These are phyloP conservation scores for Aureobasidium sp. DNA, from an alignment of 2,329 filamentous ascomycete genomes.

Conservation along the genomic window DNA sequence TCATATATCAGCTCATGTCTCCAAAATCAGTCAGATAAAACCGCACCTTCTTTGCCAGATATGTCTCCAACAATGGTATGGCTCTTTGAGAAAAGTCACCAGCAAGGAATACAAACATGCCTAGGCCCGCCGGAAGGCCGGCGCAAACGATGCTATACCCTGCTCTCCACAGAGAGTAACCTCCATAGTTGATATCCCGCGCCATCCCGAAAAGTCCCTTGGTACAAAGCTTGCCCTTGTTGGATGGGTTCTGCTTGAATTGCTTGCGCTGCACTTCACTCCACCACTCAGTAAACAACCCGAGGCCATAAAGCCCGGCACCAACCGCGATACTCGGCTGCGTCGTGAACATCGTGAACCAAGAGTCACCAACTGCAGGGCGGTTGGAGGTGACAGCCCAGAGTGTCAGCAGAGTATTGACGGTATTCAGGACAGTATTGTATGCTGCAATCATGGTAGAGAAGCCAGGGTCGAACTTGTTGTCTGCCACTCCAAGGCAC, in stretches of 20 bases:
- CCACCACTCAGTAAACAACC: conserved; percentile 20
- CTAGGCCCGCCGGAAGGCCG: conserved; percentile 16
- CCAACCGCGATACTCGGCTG: conserved; percentile 14
- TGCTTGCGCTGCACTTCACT: conserved; percentile 20
- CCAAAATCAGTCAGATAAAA: too few relatives aligned
- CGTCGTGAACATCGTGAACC: conserved; percentile 11
- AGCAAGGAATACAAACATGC: conserved; percentile 15
- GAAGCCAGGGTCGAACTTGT: conserved; percentile 15
- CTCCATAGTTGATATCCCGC: conserved; percentile 22
- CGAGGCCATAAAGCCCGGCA: conserved; percentile 15
- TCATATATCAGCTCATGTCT: not conserved
- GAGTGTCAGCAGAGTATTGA: conserved; percentile 19
- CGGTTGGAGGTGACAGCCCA: conserved; percentile 17
- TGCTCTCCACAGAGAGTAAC: conserved; percentile 20
- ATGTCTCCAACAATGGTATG: conserved; percentile 21
- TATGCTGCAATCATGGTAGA: conserved; percentile 15
- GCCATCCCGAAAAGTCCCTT: conserved; percentile 19
- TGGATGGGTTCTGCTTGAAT: conserved; percentile 19
- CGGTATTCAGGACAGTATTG: conserved; percentile 19
- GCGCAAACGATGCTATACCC: conserved; percentile 19
- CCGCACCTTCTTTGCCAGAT: conserved; percentile 19
- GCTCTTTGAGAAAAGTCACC: conserved; percentile 19
- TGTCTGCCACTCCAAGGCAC: conserved; percentile 18
- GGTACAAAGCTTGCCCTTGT: conserved; percentile 20
- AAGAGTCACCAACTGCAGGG: conserved; percentile 10